These are phyloP conservation scores for Sistotremastrum suecicum DNA, from an alignment of 768 basidiomycete species.

Conservation along the genomic window DNA sequence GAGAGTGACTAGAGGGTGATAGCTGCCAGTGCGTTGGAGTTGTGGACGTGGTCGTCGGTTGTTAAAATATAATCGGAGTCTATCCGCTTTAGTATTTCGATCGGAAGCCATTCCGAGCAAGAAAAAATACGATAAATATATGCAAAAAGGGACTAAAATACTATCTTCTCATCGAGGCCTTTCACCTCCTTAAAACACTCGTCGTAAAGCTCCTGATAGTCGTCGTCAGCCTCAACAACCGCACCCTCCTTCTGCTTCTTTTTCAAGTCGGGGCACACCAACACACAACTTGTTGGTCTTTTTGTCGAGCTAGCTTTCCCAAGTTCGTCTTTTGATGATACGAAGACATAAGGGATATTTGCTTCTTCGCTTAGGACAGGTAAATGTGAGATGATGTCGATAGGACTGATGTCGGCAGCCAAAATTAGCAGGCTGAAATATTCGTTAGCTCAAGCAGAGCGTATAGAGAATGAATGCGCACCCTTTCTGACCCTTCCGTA, in stretches of 20 bases:
- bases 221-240: conserved; percentile 56
- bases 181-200: conserved; percentile 80
- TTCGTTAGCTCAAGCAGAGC: not conserved
- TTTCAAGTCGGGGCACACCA: conserved; percentile 78
- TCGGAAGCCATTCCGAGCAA: too few species aligned
- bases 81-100: too few species aligned
- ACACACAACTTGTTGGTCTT: conserved; percentile 94
- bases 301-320: conserved; percentile 94
- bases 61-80: too few species aligned
- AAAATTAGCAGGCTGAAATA: conserved; percentile 67
- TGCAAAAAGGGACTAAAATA: conserved; percentile 30
- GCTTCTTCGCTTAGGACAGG: conserved; percentile 93
- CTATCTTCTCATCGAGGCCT: conserved; percentile 57
- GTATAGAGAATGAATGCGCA: conserved; percentile 20
- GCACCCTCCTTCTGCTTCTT: conserved; percentile 49
- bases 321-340: conserved; percentile 87
- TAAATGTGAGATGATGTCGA: conserved; percentile 96
- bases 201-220: conserved; percentile 76
- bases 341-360: conserved; percentile 79
- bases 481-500: conserved; percentile 97
- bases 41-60: too few species aligned
- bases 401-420: conserved; percentile 93
- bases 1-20: too few species aligned
- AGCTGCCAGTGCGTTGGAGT: too few species aligned
- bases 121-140: not conserved